Evolutionary conservation across 2,329 filamentous ascomycete genomes (phyloP).

Genomic region (Colletotrichum lentis): DNA sequence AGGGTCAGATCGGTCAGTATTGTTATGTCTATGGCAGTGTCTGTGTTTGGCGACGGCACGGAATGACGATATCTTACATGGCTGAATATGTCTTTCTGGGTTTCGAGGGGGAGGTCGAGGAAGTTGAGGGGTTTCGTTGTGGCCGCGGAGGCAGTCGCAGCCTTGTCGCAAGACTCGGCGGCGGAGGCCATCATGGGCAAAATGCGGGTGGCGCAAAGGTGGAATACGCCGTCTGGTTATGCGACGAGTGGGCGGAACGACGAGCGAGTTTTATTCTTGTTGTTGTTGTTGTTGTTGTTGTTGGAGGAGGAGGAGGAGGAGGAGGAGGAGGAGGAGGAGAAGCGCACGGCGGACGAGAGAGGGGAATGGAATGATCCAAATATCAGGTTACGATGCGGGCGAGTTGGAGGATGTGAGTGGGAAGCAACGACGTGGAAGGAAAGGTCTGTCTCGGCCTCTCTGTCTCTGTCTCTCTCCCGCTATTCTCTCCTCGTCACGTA

Average conservation of each 20-base stretch:
- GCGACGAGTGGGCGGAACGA: slow-evolving; percentile 1
- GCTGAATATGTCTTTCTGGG: slow-evolving; percentile 58
- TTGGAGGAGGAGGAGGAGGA: too few species aligned
- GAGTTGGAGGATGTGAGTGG: background rate
- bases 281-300: background rate
- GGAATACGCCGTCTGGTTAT: slow-evolving; percentile 1
- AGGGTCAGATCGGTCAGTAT: background rate
- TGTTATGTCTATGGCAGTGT: background rate
- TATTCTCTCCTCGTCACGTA: too few species aligned
- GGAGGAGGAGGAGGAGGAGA: background rate
- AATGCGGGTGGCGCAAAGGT: slow-evolving; percentile 15
- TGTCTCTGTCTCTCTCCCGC: slow-evolving; percentile 4
- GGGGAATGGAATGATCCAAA: background rate
- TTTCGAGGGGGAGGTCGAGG: slow-evolving; percentile 57
- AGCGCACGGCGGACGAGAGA: background rate
- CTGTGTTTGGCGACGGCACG: slow-evolving; percentile 30
- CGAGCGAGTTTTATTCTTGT: too few species aligned
- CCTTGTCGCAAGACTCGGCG: slow-evolving; percentile 46
- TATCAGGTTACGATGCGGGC: background rate
- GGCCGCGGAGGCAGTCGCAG: slow-evolving; percentile 38
- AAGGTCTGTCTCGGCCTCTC: slow-evolving; percentile 8
- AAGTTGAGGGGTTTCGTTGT: slow-evolving; percentile 44
- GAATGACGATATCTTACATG: slow-evolving; percentile 49
- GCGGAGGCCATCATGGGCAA: slow-evolving; percentile 48
- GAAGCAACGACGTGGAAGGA: background rate